Percentiles rank a stretch among this genome's conserved stretches.
These are phyloP conservation scores for Penicillium freii DNA, from an alignment of 2,329 filamentous ascomycete species.

Conservation along the genomic window DNA sequence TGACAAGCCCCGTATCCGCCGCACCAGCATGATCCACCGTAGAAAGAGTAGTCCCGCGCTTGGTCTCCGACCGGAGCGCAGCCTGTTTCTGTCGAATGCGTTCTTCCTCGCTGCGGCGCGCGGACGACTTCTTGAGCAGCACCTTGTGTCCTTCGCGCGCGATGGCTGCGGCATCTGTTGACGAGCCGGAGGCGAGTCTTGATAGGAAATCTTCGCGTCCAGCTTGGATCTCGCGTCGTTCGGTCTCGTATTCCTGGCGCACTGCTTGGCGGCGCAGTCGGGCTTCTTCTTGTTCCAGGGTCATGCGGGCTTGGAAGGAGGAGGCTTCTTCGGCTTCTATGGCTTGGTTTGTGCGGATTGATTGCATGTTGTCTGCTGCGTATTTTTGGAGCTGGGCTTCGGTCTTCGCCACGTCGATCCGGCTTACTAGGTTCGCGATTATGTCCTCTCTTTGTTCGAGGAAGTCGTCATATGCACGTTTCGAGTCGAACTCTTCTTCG, in stretches of 20 bases:
- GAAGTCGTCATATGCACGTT: constrained; percentile 87
- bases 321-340: constrained; percentile 49
- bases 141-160: constrained; percentile 57
- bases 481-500: constrained; percentile 85
- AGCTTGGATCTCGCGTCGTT: constrained; percentile 62
- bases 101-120: constrained; percentile 55
- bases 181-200: constrained; percentile 61
- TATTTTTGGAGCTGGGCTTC: constrained; percentile 64
- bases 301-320: constrained; percentile 48
- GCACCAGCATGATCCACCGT: constrained; percentile 28
- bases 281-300: constrained; percentile 65
- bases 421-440: constrained; percentile 80
- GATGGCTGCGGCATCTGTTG: constrained; percentile 58
- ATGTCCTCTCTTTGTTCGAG: constrained; percentile 88
- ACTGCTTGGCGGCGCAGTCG: constrained; percentile 63
- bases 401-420: constrained; percentile 64
- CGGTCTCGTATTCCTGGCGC: constrained; percentile 67
- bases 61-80: constrained; percentile 37
- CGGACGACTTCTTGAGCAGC: constrained; percentile 70
- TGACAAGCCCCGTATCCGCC: constrained; percentile 57
- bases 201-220: constrained; percentile 68
- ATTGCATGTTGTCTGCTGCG: constrained; percentile 66
- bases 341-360: constrained; percentile 53
- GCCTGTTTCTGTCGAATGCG: constrained; percentile 48
- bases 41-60: constrained; percentile 23